These are phyloP conservation scores for Globisporangium nagaii DNA, from an alignment of 352 stramenopile species.

Conservation along the genomic window DNA sequence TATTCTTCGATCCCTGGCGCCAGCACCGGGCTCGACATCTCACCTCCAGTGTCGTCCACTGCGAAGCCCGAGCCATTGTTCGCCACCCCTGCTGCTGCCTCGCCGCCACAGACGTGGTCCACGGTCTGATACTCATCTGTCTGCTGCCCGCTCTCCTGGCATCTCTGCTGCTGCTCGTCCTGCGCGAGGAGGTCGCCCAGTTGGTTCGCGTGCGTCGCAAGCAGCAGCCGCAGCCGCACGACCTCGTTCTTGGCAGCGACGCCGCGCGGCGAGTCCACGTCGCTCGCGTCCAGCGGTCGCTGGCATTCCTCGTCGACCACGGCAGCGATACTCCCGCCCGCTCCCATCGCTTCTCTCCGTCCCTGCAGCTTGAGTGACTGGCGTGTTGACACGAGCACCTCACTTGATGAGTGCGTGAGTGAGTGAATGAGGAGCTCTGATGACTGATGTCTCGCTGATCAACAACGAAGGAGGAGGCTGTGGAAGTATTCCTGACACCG, in stretches of 20 bases:
- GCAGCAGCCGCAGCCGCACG: constrained; percentile 4
- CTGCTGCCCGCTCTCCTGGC: not conserved
- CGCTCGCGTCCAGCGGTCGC: constrained; percentile 17
- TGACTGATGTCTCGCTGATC: no score
- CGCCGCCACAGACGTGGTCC: no score
- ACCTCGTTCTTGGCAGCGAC: constrained; percentile 17
- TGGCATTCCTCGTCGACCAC: constrained; percentile 7
- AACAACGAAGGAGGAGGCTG: no score
- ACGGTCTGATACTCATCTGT: not conserved
- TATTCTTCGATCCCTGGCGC: constrained; percentile 17
- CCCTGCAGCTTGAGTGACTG: no score
- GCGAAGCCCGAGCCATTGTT: no score
- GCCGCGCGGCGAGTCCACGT: constrained; percentile 17
- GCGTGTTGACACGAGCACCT: no score
- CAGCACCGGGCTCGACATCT: not conserved
- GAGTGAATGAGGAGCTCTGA: no score
- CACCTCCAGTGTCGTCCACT: not conserved
- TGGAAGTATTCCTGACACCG: no score
- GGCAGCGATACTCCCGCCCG: constrained; percentile 2
- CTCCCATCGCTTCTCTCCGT: constrained; percentile 5
- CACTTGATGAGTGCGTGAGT: no score
- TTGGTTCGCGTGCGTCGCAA: constrained; percentile 4
- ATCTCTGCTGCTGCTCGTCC: not conserved
- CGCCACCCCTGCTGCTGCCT: no score
- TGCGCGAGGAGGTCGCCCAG: not conserved